These are phyloP conservation scores for Xylariaceae sp. DNA, from an alignment of 2,329 filamentous ascomycete species.

Conservation along the genomic window DNA sequence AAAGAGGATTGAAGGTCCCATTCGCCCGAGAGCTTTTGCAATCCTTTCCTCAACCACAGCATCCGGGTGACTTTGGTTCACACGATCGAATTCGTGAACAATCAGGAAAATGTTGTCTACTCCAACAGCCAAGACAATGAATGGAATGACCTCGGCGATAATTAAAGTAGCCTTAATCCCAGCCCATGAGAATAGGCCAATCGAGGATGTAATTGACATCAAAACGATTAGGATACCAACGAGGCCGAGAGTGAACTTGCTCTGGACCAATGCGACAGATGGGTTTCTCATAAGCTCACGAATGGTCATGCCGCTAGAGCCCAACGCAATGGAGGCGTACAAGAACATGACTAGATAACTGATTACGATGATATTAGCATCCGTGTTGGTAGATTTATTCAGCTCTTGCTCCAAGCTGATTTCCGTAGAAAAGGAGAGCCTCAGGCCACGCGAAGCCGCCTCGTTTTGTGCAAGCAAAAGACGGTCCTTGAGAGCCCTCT, in stretches of 20 bases:
- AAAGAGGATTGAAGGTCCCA: slow-evolving; percentile 93
- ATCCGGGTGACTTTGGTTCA: slow-evolving; percentile 88
- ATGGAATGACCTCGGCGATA: slow-evolving; percentile 97
- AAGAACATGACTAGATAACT: slow-evolving; percentile 99
- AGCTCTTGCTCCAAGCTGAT: slow-evolving; percentile 92
- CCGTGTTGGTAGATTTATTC: slow-evolving; percentile 97
- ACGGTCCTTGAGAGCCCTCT: slow-evolving; percentile 68
- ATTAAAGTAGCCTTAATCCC: slow-evolving; percentile 95
- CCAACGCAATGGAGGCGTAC: slow-evolving; percentile 88
- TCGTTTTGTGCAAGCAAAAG: slow-evolving; percentile 77
- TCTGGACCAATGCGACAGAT: slow-evolving; percentile 81
- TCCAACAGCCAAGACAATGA: slow-evolving; percentile 91
- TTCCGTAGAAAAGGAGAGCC: slow-evolving; percentile 92
- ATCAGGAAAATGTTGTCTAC: slow-evolving; percentile 99
- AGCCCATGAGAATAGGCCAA: slow-evolving; percentile 87
- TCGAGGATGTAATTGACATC: slow-evolving; percentile 94
- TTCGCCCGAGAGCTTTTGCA: slow-evolving; percentile 83
- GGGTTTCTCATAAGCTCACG: slow-evolving; percentile 77
- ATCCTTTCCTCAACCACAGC: slow-evolving; percentile 82
- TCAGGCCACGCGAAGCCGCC: slow-evolving; percentile 70
- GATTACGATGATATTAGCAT: slow-evolving; percentile 92
- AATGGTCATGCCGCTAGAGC: slow-evolving; percentile 77
- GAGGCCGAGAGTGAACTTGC: slow-evolving; percentile 93
- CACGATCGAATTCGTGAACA: slow-evolving; percentile 94
- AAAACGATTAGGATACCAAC: slow-evolving; percentile 92